Percentiles rank a stretch among this genome's conserved stretches.
These are phyloP conservation scores for Coemansia furcata DNA, from an alignment of 192 early-diverging fungal genomes.

Conservation along the genomic window DNA sequence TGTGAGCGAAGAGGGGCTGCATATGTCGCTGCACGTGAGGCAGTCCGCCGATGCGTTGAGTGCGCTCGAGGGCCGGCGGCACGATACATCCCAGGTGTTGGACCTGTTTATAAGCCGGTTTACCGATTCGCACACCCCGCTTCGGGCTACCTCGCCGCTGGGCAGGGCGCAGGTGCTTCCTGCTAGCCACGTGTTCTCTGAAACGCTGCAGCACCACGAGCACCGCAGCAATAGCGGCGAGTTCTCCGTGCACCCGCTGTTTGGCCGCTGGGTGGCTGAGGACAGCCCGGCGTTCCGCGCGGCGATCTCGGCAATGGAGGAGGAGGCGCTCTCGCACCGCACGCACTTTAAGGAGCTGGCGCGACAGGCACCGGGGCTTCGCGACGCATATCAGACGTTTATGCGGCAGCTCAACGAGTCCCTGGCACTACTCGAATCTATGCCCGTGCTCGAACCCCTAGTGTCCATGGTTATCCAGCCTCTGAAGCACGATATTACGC, in stretches of 20 bases:
- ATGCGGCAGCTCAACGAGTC: constrained; percentile 33
- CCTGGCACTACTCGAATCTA: background rate
- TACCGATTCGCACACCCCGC: background rate
- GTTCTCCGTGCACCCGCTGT: constrained; percentile 32
- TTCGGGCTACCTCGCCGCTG: background rate
- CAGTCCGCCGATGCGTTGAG: constrained; percentile 3
- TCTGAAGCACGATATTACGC: constrained; percentile 30
- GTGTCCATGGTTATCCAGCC: constrained; percentile 20
- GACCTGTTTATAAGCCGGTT: background rate
- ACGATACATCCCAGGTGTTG: background rate
- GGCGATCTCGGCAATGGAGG: constrained; percentile 35
- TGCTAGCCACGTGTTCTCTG: constrained; percentile 29
- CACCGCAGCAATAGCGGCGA: constrained; percentile 3
- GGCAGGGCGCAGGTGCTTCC: background rate
- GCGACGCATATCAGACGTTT: constrained; percentile 38
- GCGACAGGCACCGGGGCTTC: constrained; percentile 22
- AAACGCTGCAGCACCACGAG: constrained; percentile 26
- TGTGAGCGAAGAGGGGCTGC: background rate
- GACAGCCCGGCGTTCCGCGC: constrained; percentile 47
- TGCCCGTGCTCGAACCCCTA: constrained; percentile 36
- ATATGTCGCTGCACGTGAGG: constrained; percentile 3
- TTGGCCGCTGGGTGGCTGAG: constrained; percentile 39
- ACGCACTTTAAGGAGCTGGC: constrained; percentile 36
- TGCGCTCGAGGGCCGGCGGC: constrained; percentile 10
- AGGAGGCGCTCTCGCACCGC: constrained; percentile 26